Conservation (phyloP, 225 moss, liverwort and hornwort genomes). For the Sphagnum tenellum region DNA sequence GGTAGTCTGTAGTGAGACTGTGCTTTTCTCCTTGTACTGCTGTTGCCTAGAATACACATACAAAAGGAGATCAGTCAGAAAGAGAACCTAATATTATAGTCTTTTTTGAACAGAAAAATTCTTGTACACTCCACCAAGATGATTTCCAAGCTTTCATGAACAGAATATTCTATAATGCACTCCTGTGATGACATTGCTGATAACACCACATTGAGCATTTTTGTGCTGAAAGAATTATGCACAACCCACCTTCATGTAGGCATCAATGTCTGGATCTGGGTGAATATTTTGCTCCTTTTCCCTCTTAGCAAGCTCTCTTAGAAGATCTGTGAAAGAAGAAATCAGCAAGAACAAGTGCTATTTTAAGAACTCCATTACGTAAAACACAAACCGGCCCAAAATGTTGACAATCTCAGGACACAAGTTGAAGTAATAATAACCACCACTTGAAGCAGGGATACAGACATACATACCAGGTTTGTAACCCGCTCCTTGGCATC, state of each 20-base stretch:
- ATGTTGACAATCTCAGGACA: no score
- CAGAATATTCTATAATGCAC: no score
- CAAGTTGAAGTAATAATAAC: no score
- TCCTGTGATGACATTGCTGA: no score
- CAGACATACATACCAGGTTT: constrained; percentile 31
- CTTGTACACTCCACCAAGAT: no score
- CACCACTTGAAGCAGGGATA: no score
- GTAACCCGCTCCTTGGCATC: constrained; percentile 77
- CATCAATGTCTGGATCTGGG: constrained; percentile 76
- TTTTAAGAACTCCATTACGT: background rate
- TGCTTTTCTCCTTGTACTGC: constrained; percentile 55
- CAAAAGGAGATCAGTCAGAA: no score
- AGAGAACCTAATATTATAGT: no score
- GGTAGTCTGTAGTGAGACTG: constrained; percentile 66
- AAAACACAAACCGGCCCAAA: background rate
- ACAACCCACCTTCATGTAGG: constrained; percentile 71
- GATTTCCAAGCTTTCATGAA: no score
- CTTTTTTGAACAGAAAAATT: no score
- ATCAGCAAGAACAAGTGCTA: constrained; percentile 2
- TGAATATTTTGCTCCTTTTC: constrained; percentile 62
- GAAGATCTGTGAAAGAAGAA: constrained; percentile 39
- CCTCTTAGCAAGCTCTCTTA: constrained; percentile 59
- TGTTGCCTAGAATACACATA: constrained; percentile 16
- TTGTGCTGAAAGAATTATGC: no score
- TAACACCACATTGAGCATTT: no score